Evolutionary conservation across 1,284 basidiomycete genomes (phyloP).

Genomic region (Blastosporella zonata): DNA sequence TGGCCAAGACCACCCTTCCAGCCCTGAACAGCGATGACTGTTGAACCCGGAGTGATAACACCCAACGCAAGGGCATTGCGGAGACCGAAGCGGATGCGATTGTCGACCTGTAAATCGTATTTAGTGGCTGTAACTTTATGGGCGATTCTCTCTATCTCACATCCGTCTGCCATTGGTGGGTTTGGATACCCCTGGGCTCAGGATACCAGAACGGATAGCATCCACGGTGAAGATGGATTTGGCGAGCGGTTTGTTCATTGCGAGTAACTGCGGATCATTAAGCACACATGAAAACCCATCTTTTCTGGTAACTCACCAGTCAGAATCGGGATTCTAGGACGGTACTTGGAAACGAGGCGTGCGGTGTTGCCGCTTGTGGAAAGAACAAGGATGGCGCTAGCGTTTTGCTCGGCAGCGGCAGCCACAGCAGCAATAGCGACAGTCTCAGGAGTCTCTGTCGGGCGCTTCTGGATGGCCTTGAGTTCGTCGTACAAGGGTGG

Average conservation of each 20-base stretch:
- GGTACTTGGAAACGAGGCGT: constrained; percentile 95
- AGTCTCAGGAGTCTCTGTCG: constrained; percentile 91
- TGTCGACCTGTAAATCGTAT: constrained; percentile 62
- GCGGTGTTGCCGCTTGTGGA: constrained; percentile 98
- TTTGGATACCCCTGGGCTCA: constrained; percentile 84
- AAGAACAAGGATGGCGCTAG: constrained; percentile 92
- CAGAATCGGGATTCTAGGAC: constrained; percentile 92
- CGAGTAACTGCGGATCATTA: constrained; percentile 72
- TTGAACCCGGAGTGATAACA: constrained; percentile 87
- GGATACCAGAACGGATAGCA: constrained; percentile 98
- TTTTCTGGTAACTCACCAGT: constrained; percentile 55
- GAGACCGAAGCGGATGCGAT: constrained; percentile 89
- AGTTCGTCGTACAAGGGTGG: constrained; percentile 91
- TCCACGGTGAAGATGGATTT: constrained; percentile 95
- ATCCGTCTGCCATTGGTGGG: constrained; percentile 96
- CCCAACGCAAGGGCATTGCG: constrained; percentile 84
- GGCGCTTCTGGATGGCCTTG: constrained; percentile 72
- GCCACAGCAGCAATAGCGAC: constrained; percentile 93
- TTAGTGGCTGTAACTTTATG: constrained; percentile 17
- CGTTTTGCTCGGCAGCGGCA: constrained; percentile 91
- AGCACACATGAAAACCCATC: background rate
- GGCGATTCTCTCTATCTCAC: constrained; percentile 49
- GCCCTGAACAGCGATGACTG: constrained; percentile 94
- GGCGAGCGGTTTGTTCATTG: constrained; percentile 92
- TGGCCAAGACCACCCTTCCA: constrained; percentile 98